phyloP scores from a whole-genome alignment of 495 filamentous ascomycete genomes.

The Aspergillus baeticus region DNA sequence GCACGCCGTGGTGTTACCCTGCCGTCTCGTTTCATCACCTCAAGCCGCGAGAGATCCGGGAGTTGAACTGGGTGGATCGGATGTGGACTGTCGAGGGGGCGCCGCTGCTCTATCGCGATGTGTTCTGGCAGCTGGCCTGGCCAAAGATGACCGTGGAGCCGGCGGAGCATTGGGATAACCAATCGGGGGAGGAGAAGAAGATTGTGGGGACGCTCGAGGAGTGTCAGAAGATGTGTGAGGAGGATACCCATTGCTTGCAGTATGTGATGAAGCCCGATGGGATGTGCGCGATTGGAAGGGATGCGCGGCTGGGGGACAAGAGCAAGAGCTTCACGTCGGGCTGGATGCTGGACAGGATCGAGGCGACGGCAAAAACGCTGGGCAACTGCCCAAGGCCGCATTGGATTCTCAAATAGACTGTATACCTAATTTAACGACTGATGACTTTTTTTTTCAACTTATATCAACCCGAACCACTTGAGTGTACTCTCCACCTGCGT shows the following conservation, averaged over 20 bases:
- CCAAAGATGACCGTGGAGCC: slow-evolving; percentile 6
- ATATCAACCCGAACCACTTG: slow-evolving; percentile 9
- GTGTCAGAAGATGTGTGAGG: slow-evolving; percentile 36
- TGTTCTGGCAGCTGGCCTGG: slow-evolving; percentile 8
- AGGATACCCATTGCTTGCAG: slow-evolving; percentile 35
- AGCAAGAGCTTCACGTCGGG: slow-evolving; percentile 22
- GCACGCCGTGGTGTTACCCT: slow-evolving; percentile 49
- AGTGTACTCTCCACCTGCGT: slow-evolving; percentile 10
- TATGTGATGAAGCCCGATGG: slow-evolving; percentile 29
- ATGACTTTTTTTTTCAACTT: not conserved
- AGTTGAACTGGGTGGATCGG: slow-evolving; percentile 39
- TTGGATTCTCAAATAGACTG: slow-evolving; percentile 8
- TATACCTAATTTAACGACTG: slow-evolving; percentile 9
- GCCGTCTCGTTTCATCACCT: slow-evolving; percentile 50
- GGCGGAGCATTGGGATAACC: slow-evolving; percentile 33
- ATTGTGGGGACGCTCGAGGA: slow-evolving; percentile 22
- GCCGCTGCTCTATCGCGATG: slow-evolving; percentile 17
- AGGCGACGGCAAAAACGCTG: slow-evolving; percentile 16
- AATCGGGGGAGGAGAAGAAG: slow-evolving; percentile 11
- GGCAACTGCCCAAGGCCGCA: slow-evolving; percentile 14
- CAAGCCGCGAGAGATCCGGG: slow-evolving; percentile 35
- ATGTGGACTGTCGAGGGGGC: slow-evolving; percentile 29
- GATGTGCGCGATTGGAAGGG: slow-evolving; percentile 29
- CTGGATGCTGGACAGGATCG: slow-evolving; percentile 32
- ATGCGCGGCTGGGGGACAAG: slow-evolving; percentile 17